Conservation (phyloP, 495 filamentous ascomycete genomes). For the Aspergillus haitiensis region DNA sequence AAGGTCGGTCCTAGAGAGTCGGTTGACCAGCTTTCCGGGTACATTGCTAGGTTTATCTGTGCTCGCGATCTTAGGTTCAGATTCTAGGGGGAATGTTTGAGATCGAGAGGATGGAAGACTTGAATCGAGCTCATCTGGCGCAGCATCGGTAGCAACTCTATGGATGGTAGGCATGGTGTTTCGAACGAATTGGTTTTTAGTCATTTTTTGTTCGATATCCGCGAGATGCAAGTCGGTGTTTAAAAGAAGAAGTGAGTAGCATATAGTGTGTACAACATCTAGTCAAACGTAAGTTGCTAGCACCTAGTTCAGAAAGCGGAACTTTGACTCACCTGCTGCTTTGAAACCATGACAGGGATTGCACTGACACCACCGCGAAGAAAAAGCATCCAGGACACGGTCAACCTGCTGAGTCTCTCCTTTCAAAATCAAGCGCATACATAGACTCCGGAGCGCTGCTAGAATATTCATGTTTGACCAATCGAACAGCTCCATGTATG, state of each 20-base stretch:
- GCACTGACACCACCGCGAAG: conserved; percentile 87
- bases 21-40: conserved; percentile 29
- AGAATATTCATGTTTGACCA: conserved; percentile 83
- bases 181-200: conserved; percentile 86
- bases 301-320: neutral
- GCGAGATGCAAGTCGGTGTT: conserved; percentile 96
- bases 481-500: conserved; percentile 91
- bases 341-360: conserved; percentile 96
- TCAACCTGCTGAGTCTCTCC: conserved; percentile 98
- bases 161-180: conserved; percentile 93
- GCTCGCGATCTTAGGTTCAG: conserved; percentile 20
- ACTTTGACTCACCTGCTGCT: conserved; percentile 61
- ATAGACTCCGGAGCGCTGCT: conserved; percentile 74
- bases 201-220: conserved; percentile 96
- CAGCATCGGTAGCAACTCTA: conserved; percentile 68
- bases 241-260: conserved; percentile 89
- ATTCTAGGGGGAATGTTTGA: conserved; percentile 31
- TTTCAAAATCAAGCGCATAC: conserved; percentile 76
- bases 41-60: conserved; percentile 22
- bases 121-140: conserved; percentile 62
- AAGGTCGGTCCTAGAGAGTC: conserved; percentile 28
- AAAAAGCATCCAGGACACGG: conserved; percentile 85
- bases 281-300: neutral
- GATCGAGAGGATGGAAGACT: conserved; percentile 25
- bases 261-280: conserved; percentile 97